Evolutionary conservation across 176 grass and related monocot genomes (phyloP).

Genomic region (Musa itinerans): DNA sequence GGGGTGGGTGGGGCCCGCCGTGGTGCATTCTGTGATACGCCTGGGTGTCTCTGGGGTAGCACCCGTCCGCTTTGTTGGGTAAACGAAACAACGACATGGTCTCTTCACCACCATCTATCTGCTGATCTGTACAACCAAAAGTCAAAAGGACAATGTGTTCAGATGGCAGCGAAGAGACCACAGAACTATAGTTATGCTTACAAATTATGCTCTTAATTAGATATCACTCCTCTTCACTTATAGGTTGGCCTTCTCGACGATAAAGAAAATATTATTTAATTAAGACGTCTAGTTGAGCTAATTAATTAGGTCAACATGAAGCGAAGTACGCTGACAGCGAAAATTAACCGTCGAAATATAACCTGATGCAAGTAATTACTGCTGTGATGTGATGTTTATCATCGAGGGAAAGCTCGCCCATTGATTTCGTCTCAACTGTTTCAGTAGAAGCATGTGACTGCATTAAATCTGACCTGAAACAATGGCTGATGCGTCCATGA

Average conservation of each 20-base stretch:
- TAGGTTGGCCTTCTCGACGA: no score
- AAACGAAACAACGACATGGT: no score
- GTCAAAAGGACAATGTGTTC: no score
- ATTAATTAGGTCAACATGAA: neutral
- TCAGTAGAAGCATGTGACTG: neutral
- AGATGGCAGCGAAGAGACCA: no score
- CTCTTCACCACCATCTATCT: no score
- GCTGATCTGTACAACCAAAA: no score
- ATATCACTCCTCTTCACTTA: no score
- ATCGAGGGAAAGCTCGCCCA: neutral
- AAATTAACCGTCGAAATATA: neutral
- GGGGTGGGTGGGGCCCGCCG: no score
- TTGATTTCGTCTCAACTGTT: neutral
- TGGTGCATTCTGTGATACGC: neutral
- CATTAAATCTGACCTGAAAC: neutral
- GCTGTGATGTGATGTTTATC: neutral
- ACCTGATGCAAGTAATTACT: neutral
- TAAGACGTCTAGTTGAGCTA: neutral
- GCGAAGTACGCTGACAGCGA: neutral
- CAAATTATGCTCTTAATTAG: no score
- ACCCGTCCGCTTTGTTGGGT: no score
- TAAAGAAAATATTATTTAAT: no score
- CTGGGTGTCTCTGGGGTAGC: accelerated
- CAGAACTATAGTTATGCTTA: no score
- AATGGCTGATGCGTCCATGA: neutral